A percentile compares a stretch with the other conserved stretches of the same genome.
Conservation (phyloP, 176 grass and related monocot species). For the Typha latifolia region DNA sequence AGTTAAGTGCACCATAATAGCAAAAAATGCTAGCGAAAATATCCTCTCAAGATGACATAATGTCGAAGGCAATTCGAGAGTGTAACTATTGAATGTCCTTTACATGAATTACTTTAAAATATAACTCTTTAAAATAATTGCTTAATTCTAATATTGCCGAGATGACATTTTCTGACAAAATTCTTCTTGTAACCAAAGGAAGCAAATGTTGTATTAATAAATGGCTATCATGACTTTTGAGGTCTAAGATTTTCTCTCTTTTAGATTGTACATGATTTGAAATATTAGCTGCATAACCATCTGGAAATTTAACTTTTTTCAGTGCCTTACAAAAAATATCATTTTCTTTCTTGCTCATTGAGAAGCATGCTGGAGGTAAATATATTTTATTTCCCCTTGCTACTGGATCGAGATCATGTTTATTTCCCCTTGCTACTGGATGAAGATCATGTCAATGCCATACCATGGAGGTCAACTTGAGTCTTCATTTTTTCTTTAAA, state of each 20-base stretch:
- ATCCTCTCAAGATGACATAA: slow-evolving; percentile 20
- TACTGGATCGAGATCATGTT: not conserved
- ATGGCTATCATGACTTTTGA: slow-evolving; percentile 28
- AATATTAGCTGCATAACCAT: slow-evolving; percentile 26
- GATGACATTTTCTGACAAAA: slow-evolving; percentile 5
- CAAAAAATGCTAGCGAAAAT: slow-evolving; percentile 20
- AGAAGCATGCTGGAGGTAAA: not conserved
- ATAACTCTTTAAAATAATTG: slow-evolving; percentile 21
- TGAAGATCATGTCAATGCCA: not conserved
- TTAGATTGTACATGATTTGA: slow-evolving; percentile 12
- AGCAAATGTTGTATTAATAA: slow-evolving; percentile 18
- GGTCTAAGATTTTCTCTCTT: not conserved
- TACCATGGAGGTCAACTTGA: not conserved
- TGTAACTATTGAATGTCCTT: slow-evolving; percentile 10
- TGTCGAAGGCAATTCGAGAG: slow-evolving; percentile 12
- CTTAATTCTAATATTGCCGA: slow-evolving; percentile 1
- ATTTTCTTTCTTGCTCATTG: not conserved
- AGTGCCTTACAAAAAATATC: slow-evolving; percentile 1
- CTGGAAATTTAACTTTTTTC: slow-evolving; percentile 7
- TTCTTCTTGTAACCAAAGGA: slow-evolving; percentile 9
- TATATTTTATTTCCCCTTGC: not conserved
- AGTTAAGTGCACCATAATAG: slow-evolving; percentile 19
- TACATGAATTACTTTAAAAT: slow-evolving; percentile 10
- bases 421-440: not conserved
- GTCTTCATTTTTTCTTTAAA: not conserved